Evolutionary conservation across 2,329 filamentous ascomycete species (phyloP), one percentile per base, ranked within the genome.

Genomic region (Hypoxylon sp.): DNA sequence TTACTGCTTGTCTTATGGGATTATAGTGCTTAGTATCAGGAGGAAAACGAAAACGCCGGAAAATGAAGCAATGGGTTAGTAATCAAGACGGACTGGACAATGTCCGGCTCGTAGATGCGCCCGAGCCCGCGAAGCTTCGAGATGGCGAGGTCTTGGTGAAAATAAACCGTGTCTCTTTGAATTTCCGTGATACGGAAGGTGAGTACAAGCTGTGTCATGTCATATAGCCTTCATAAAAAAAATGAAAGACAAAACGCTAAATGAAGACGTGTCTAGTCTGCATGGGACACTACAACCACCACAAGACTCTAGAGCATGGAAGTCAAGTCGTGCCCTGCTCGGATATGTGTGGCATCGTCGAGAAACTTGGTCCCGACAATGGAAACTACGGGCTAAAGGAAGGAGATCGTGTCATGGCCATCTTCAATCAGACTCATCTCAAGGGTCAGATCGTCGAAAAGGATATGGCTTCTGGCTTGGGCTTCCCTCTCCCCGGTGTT

Each of bases 311-410:
- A 50, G 67, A 78, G 13, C 71, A 77, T 46, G 79, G 76, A 69
- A 77, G 58, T 59, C 82, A 61, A 73, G 47, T 92, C 11, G 87
- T 92, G 1, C 90, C 90, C 1, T 90, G 88, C 78, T 91, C 89
- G 22, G 91, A 93, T 78, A 91, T 91, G 84, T 91, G 89, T 79
- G 91, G 91, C 48, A 83, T 84, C 8, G 81, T 93, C 50, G 80
- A 87, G 1, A 77, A 83, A 13, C 73, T 86, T 31, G 86, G 87
- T 35, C 76, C 82, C 17, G 81, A 80, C n/a, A 80, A 82, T 9
- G 76, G 78, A 2, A 80, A 80, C 5, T 50, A 69, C 4, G 72
- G 74, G 35, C 87, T 87, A 81, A 82, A 83, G 59, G 78, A 81
- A 14, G 90, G 90, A 64, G 87, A 91, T 63, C 87, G 89, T n/a